Evolutionary conservation across 2,329 filamentous ascomycete species (phyloP), one percentile per base, ranked within the genome.

Genomic region (Decorospora gaudefroyi): DNA sequence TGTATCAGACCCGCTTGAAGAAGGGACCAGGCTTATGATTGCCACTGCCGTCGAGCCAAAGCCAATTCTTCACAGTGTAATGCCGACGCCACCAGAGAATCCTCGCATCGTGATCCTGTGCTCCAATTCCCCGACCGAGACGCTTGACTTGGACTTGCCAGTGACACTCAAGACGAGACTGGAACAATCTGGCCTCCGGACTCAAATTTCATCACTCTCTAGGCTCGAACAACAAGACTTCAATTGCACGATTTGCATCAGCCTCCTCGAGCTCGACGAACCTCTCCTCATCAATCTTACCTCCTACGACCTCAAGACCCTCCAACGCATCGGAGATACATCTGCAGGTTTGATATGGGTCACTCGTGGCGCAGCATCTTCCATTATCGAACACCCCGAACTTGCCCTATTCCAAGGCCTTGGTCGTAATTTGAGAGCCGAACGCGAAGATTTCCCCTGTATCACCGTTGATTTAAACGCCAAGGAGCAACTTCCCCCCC

Each of bases 291-390:
- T 46, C 1, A 42, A 27, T 8, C 34, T 41, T 12, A 42, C 27
- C 2, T 6, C 28, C 10, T 21, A 17, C 11, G 36, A 56, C 4
- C 26, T 54, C 6, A 27, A 32, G 18, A 18, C 42, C 8, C 33
- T 59, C 3, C 36, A 52, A 28, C 4, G 13, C 11, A 50, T 59
- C 9, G 31, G 42, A 2, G 46, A 49, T 10, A 45, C 42, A 8
- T 46, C 50, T 4, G 37, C 41, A 17, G 55, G 46, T 2, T 13
- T 59, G n/a, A 34, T 59, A n/a, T 59, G 55, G 55, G 49, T 57
- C 4, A 59, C 55, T 11, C 43, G 53, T 13, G 53, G 55, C 7
- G 51, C 51, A 21, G 46, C 47, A 9, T 45, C 47, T 17, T 41
- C 30, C 4, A 31, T 35, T 10, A 41, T 36, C 11, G 48, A 52